Evolutionary conservation across 768 basidiomycete species (phyloP).

Genomic region (Boletellus ananiceps): DNA sequence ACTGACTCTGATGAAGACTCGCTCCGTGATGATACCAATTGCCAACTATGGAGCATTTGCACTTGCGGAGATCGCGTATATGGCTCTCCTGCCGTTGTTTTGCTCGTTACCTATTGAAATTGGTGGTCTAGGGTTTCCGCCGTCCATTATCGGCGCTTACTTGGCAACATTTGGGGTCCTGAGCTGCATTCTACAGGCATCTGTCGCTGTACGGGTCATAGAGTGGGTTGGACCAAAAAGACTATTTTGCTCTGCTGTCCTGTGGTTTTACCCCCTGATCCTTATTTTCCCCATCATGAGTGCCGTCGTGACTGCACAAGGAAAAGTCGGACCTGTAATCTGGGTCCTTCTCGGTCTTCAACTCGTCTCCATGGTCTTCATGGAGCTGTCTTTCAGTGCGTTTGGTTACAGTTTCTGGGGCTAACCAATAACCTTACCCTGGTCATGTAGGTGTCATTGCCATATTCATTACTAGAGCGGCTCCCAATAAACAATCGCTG

Average conservation of each 20-base stretch:
- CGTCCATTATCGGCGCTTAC: constrained; percentile 38
- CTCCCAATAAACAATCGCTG: constrained; percentile 49
- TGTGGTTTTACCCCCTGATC: constrained; percentile 36
- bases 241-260: constrained; percentile 37
- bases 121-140: constrained; percentile 41
- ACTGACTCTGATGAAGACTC: constrained; percentile 25
- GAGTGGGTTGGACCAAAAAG: constrained; percentile 38
- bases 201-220: constrained; percentile 39
- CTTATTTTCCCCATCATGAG: constrained; percentile 45
- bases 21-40: constrained; percentile 39
- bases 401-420: background rate
- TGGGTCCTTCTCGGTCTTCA: constrained; percentile 36
- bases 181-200: constrained; percentile 35
- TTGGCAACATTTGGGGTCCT: constrained; percentile 36
- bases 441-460: constrained; percentile 41
- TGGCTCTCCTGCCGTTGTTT: constrained; percentile 43
- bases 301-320: constrained; percentile 30
- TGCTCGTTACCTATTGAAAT: constrained; percentile 39
- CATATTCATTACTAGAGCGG: constrained; percentile 48
- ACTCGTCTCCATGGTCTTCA: constrained; percentile 24
- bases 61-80: constrained; percentile 40
- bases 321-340: constrained; percentile 31
- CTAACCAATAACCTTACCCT: constrained; percentile 1
- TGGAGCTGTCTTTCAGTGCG: constrained; percentile 43
- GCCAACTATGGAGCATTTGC: constrained; percentile 39